Evolutionary conservation across 2,329 filamentous ascomycete species (phyloP), one percentile per base, ranked within the genome.

Genomic region (Xylaria sp.): DNA sequence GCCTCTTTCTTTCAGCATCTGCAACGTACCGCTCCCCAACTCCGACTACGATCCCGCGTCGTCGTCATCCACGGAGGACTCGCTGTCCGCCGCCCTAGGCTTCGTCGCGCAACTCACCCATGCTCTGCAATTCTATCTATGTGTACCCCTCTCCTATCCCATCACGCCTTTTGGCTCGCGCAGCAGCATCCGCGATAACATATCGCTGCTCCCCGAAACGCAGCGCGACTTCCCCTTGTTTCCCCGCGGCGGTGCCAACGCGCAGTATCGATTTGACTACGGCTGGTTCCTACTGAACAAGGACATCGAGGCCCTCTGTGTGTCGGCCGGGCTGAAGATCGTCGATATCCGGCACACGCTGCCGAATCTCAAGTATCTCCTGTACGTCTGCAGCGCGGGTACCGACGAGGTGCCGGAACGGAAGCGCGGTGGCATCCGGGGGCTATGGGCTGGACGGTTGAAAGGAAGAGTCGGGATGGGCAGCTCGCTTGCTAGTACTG

Each of bases 261-360:
- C 93, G 0, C 89, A 94, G 54, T 98, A 95, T 82, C 90, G 95
- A 2, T 98, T 98, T 79, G 95, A 98, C 75, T 99, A 98, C 78
- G 96, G 86, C 11, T 96, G 97, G 77, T 99, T 98, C 75, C 83
- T 98, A n/a, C 86, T 99, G 14, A 98, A 98, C 82, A 98, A 98
- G 81, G 85, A 98, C 76, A 94, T 99, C 64, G 94, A 98, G 74
- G 81, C 85, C 0, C 82, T 91, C 3, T 90, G 88, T 68, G 81
- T 83, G 3, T 84, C 85, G 0, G 90, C 94, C 72, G 91, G 91
- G 0, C 83, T 98, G 12, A 90, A 91, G 55, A 90, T 97, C 0
- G 86, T 98, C 70, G 96, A 99, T 76, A 93, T 98, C 19, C 88
- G 96, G 4, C 93, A 98, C 73, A 97, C 95, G 0, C 82, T 98